phyloP scores from a whole-genome alignment of 2,329 filamentous ascomycete species.

The Cladosporium sp. region DNA sequence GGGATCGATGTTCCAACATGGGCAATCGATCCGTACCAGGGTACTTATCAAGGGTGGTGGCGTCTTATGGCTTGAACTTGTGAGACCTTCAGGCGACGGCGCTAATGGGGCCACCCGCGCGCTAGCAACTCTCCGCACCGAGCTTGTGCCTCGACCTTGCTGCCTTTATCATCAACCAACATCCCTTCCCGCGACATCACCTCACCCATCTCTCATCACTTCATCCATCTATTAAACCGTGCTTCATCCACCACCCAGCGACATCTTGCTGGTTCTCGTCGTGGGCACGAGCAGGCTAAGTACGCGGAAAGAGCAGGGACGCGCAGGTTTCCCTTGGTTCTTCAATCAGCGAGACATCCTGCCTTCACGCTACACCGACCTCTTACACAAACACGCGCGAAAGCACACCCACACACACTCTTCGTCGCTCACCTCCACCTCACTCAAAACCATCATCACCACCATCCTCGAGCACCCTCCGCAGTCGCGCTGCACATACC shows the following conservation, averaged over 20 bases:
- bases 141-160: too few species aligned
- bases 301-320: conserved; percentile 11
- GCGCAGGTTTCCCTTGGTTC: neutral
- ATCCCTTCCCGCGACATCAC: too few species aligned
- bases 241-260: neutral
- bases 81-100: too few species aligned
- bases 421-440: conserved; percentile 9
- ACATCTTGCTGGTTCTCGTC: neutral
- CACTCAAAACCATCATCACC: neutral
- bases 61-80: too few species aligned
- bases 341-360: conserved; percentile 5
- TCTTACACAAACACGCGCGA: conserved; percentile 2
- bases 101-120: too few species aligned
- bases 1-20: too few species aligned
- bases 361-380: conserved; percentile 7
- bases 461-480: conserved; percentile 8
- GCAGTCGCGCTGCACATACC: neutral
- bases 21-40: too few species aligned
- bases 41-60: too few species aligned
- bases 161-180: too few species aligned
- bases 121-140: too few species aligned
- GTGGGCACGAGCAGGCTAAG: conserved; percentile 11
- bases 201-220: too few species aligned
- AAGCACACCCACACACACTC: neutral
- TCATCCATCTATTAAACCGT: neutral